Evolutionary conservation across 2,329 filamentous ascomycete genomes (phyloP), one percentile per base, ranked within the genome.

Genomic region (Balansia obtecta): DNA sequence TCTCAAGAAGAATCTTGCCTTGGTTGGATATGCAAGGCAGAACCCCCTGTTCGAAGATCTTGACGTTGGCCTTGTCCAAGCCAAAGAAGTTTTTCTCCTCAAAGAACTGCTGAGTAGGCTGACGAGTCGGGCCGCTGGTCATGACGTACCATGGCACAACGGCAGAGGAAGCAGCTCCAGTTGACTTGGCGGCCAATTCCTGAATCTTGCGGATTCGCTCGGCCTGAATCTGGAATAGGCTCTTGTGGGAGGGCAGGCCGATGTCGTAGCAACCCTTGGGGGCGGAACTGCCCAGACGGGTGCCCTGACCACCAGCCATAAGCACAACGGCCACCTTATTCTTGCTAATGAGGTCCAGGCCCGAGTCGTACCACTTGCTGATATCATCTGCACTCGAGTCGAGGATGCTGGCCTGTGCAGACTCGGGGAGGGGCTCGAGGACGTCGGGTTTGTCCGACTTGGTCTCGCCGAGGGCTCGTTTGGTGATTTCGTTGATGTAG

Each of bases 251-350:
- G 33, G 91, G 88, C 51, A 98, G 79, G 16, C 89, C 89, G 67
- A 98, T 97, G 65, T 98, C 85, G 71, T 87, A 98, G 78, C 91
- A 97, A 51, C 93, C 93, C 75, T 98, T 98, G 58, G 93, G 93
- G 16, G 85, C 91, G 51, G 89, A 93, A 75, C 89, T 96, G 58
- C 93, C 93, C 56, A 98, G 73, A 55, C 93, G 81, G 54, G 93
- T 98, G 56, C 93, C 93, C 72, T 98, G 93, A 34, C 93, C 93
- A 64, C 93, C 93, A 52, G 93, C 93, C 87, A 98, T 94, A 62
- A 98, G 79, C 48, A 98, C 88, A 16, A 98, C 93, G 33, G 82
- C 76, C 39, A 95, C 78, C 66, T 86, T 82, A 63, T 86, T 83
- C 65, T 88, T 76, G 46, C 82, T 74, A 52, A 95, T 78, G 39